These are phyloP conservation scores for Annona squamosa DNA, from an alignment of 164 flowering plant genomes.

Conservation along the genomic window DNA sequence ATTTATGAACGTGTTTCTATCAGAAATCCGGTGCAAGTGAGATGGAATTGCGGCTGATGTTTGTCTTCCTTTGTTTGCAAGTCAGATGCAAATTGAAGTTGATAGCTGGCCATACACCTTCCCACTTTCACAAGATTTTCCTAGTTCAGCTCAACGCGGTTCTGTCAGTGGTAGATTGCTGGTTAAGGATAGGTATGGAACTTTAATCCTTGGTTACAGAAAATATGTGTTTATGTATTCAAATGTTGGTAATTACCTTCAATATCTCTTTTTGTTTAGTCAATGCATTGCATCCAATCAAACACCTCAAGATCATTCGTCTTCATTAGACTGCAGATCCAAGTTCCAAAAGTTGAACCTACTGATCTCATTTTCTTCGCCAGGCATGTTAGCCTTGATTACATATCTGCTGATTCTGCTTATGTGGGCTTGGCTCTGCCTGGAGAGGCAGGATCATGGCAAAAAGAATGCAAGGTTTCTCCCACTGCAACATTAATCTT, in stretches of 20 bases:
- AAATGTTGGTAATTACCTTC: too few species aligned
- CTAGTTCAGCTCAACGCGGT: conserved; percentile 47
- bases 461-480: conserved; percentile 74
- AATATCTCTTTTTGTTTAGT: too few species aligned
- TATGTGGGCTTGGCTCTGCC: conserved; percentile 80
- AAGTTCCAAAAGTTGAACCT: too few species aligned
- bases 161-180: conserved; percentile 58
- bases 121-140: conserved; percentile 61
- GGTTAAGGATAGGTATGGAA: conserved; percentile 47
- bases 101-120: conserved; percentile 84
- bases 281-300: too few species aligned
- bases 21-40: not conserved
- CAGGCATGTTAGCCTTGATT: conserved; percentile 37
- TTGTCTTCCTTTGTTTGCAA: not conserved
- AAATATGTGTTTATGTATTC: too few species aligned
- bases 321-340: too few species aligned
- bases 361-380: too few species aligned
- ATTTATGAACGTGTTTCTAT: not conserved
- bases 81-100: conserved; percentile 57
- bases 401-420: conserved; percentile 43
- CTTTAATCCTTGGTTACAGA: not conserved
- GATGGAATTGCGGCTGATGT: not conserved
- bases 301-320: too few species aligned
- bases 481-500: not conserved
- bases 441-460: conserved; percentile 83